Base-by-base conservation (phyloP, 2,329 filamentous ascomycete species). In the Stemphylium vesicarium region DNA sequence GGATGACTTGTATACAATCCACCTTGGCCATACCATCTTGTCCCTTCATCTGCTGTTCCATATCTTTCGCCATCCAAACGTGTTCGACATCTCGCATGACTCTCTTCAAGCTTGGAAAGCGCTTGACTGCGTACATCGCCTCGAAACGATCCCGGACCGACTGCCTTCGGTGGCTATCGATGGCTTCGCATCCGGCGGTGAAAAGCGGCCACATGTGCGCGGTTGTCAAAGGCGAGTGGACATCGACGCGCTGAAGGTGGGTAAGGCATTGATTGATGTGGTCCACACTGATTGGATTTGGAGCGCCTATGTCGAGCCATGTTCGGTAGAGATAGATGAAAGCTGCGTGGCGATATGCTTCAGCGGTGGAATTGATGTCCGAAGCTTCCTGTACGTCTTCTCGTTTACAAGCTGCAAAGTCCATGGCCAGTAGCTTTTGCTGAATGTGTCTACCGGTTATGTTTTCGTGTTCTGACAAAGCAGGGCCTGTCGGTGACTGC, bases 311-410 rank as follows among this genome's bases (percentile, higher is more conserved):
- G 20, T 62, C 64, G 1, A 69, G 63, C 70, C 70, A 73, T 4
- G 69, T 69, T 10, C 70, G 63, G 44, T 73, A 71, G 20, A 73
- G 65, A 38, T 73, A 72, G 37, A 73, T 73, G 55, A 72, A 71
- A 1, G 70, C 70, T 29, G 70, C 64, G 43, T 73, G 70, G 12
- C 67, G 67, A 36, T 69, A 72, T 4, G 69, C 67, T 53, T 69
- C 60, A 12, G 69, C 66, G 10, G 70, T 73, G 32, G 44, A 24
- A 7, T n/a, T 43, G 12, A 70, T 62, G 15, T 71, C 63, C n/a
- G 41, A 31, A 10, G 45, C 16, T 36, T 52, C 42, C 4, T 20
- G 22, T 11, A 16, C 15, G 0, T 44, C 26, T 13, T 26, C 31
- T 2, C 32, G 41, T 13, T 57, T 57, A 15, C 51, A 43, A 16